Percentiles rank a stretch among this genome's conserved stretches.
Evolutionary conservation across 148 eudicot species (phyloP).

Genomic region (Suaeda aralocaspica): DNA sequence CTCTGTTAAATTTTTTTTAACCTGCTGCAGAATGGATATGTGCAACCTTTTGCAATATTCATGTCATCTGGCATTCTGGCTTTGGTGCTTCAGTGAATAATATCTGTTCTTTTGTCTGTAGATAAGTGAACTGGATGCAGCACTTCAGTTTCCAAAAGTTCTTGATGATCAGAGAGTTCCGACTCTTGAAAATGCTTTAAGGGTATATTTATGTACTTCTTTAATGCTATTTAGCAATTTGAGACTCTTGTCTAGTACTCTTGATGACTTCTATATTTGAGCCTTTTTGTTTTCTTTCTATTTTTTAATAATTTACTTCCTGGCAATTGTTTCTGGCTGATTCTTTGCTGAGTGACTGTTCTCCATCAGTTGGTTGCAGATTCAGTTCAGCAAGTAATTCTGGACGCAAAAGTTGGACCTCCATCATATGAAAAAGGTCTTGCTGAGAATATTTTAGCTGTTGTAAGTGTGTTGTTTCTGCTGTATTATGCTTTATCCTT

Average conservation of each 20-base stretch:
- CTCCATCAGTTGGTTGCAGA: slow-evolving; percentile 59
- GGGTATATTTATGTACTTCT: slow-evolving; percentile 35
- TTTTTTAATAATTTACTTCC: background rate
- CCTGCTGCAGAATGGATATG: background rate
- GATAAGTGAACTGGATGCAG: slow-evolving; percentile 58
- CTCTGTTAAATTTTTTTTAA: background rate
- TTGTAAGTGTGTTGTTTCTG: slow-evolving; percentile 45
- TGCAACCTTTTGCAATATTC: background rate
- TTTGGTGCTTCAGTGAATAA: slow-evolving; percentile 9
- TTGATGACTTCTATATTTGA: too few relatives aligned
- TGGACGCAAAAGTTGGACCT: slow-evolving; percentile 96
- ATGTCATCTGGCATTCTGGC: background rate
- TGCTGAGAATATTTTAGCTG: slow-evolving; percentile 67
- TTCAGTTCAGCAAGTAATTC: slow-evolving; percentile 63
- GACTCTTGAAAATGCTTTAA: slow-evolving; percentile 75
- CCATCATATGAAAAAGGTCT: slow-evolving; percentile 78
- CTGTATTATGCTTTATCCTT: background rate
- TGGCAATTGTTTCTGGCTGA: slow-evolving; percentile 16
- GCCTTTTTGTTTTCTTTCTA: background rate
- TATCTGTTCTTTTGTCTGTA: slow-evolving; percentile 36
- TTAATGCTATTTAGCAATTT: background rate
- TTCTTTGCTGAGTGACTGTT: slow-evolving; percentile 18
- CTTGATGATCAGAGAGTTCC: slow-evolving; percentile 43
- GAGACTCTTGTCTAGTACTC: background rate
- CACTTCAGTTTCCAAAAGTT: slow-evolving; percentile 39